Evolutionary conservation across 2,329 filamentous ascomycete genomes (phyloP).

Genomic region (Fusarium chuoi): DNA sequence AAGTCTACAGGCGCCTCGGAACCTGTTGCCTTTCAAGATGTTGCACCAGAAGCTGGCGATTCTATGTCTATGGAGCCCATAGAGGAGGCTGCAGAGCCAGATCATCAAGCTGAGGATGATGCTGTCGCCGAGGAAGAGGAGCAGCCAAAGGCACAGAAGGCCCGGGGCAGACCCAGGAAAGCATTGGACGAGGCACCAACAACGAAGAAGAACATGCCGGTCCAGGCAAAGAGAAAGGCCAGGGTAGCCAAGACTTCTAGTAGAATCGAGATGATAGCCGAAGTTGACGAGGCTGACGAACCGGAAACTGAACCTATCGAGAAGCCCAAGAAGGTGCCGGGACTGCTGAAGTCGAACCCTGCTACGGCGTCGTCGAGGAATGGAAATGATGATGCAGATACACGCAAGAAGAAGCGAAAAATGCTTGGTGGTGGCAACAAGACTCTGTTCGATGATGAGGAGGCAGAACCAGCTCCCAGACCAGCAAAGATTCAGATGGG

Average conservation of each 20-base stretch:
- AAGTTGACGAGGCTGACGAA: constrained; percentile 48
- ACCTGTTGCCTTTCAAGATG: constrained; percentile 51
- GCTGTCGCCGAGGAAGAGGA: constrained; percentile 13
- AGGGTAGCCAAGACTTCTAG: constrained; percentile 33
- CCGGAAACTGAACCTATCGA: constrained; percentile 46
- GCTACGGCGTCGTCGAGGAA: constrained; percentile 7
- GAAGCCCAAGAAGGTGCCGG: constrained; percentile 20
- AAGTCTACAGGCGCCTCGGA: constrained; percentile 27
- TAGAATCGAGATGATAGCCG: constrained; percentile 53
- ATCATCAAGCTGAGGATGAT: constrained; percentile 8
- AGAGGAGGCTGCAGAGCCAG: constrained; percentile 13
- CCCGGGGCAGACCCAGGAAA: constrained; percentile 58
- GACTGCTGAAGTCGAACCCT: constrained; percentile 19
- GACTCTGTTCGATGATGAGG: constrained; percentile 77
- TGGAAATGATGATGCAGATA: constrained; percentile 49
- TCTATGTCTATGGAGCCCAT: constrained; percentile 16
- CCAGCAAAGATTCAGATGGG: constrained; percentile 49
- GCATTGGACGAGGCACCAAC: constrained; percentile 57
- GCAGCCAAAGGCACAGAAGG: constrained; percentile 46
- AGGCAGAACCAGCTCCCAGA: constrained; percentile 55
- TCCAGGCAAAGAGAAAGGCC: constrained; percentile 49
- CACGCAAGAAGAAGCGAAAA: constrained; percentile 78
- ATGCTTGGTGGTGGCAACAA: constrained; percentile 70
- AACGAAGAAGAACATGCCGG: constrained; percentile 58
- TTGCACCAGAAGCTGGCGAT: constrained; percentile 16